These are phyloP conservation scores for Wallacemonas sp. DNA, from an alignment of 208 protist genomes.

Conservation along the genomic window DNA sequence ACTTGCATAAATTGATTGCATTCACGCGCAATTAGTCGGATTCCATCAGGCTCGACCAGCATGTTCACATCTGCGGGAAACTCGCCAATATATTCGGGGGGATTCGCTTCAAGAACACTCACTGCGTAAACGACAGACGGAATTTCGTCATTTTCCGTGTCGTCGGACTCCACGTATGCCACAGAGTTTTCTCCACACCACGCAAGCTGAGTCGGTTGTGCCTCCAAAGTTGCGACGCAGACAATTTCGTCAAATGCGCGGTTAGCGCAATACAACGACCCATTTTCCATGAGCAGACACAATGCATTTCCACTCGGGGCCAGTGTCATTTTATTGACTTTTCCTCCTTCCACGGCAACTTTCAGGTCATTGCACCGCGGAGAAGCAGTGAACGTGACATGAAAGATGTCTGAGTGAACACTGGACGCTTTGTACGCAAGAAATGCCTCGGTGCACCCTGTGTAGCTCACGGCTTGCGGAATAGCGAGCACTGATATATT, in stretches of 20 bases:
- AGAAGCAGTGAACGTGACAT: slow-evolving; percentile 28
- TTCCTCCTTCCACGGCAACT: slow-evolving; percentile 58
- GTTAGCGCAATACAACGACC: slow-evolving; percentile 54
- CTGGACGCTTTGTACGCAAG: slow-evolving; percentile 25
- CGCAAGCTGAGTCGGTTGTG: slow-evolving; percentile 38
- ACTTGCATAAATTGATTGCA: slow-evolving; percentile 75
- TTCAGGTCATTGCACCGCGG: slow-evolving; percentile 39
- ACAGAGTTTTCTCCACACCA: slow-evolving; percentile 62
- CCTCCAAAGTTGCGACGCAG: slow-evolving; percentile 32
- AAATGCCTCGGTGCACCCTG: slow-evolving; percentile 37
- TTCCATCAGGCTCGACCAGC: slow-evolving; percentile 61
- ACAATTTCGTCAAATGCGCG: slow-evolving; percentile 61
- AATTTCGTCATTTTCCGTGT: slow-evolving; percentile 20
- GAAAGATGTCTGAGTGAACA: slow-evolving; percentile 30
- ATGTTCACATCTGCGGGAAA: slow-evolving; percentile 49
- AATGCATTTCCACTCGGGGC: slow-evolving; percentile 45
- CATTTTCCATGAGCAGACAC: slow-evolving; percentile 61
- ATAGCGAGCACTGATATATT: slow-evolving; percentile 23
- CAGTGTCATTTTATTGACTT: slow-evolving; percentile 52
- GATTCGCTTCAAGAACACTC: slow-evolving; percentile 46
- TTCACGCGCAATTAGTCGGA: slow-evolving; percentile 45
- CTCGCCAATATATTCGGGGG: slow-evolving; percentile 53
- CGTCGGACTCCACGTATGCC: slow-evolving; percentile 4
- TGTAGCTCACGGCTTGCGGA: slow-evolving; percentile 35
- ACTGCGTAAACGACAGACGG: slow-evolving; percentile 46